Evolutionary conservation across 495 filamentous ascomycete species (phyloP), one percentile per base, ranked within the genome.

Genomic region (Penicillium pulvis): DNA sequence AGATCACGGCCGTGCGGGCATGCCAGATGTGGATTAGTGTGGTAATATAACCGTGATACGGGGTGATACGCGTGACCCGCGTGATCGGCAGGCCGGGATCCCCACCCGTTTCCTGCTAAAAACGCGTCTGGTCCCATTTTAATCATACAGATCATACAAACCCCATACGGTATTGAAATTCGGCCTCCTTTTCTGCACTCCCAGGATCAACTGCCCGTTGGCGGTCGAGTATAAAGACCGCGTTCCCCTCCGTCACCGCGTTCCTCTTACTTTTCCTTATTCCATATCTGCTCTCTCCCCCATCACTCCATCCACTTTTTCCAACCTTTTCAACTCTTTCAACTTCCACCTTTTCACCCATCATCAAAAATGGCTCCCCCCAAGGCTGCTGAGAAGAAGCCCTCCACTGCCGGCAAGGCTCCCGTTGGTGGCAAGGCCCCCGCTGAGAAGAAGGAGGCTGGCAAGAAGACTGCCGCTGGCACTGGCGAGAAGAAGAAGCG

Each of bases 401-500:
- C 93, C 80, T 90, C 90, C 83, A 94, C 89, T 71, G 92, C 85
- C 74, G 89, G 88, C 82, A 98, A 98, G 92, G 93, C 93, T 65
- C 94, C 94, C 43, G 93, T 91, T 73, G 89, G 76, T 61, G 76
- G 89, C 71, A 91, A 91, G 79, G 87, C 89, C 23, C 87, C 90
- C 43, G 89, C 90, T 71, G 93, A 97, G 87, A 97, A 98, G 89
- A 97, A 98, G 88, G 93, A 97, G 76, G 95, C 93, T 61, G 93
- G 93, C 82, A 98, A 98, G 91, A 98, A 97, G 88, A 97, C 94
- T 43, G 70, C 81, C 66, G 91, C 94, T 39, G 85, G 92, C 41
- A 82, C 91, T 71, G 94, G 93, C 59, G 94, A 98, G 59, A 98
- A 98, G 92, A 98, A 98, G 90, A 98, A 98, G 92, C 91, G 95